These are phyloP conservation scores for Herpotrichia juniperi DNA, from an alignment of 2,329 filamentous ascomycete genomes.

Conservation along the genomic window DNA sequence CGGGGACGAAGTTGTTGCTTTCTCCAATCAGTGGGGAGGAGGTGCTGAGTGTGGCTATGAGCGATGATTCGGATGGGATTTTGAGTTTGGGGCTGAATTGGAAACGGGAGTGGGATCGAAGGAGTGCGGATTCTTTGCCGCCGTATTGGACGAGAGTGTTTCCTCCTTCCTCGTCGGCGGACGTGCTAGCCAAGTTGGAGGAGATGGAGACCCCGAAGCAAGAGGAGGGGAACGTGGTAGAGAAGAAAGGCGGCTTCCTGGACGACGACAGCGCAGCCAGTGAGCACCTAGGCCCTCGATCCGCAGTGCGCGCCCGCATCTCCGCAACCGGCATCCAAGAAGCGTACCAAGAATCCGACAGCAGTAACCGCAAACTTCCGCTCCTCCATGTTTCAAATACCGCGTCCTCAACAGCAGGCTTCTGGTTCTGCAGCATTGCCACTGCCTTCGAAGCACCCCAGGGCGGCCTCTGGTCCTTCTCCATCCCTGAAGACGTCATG, in stretches of 20 bases:
- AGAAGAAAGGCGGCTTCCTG: constrained; percentile 22
- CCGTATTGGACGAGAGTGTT: constrained; percentile 31
- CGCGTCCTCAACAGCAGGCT: constrained; percentile 40
- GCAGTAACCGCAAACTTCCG: constrained; percentile 10
- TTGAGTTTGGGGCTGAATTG: constrained; percentile 26
- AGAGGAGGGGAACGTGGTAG: constrained; percentile 13
- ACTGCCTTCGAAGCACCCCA: constrained; percentile 61
- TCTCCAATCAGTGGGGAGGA: constrained; percentile 23
- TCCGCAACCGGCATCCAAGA: constrained; percentile 29
- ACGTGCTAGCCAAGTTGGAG: constrained; percentile 16
- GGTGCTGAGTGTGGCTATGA: constrained; percentile 29
- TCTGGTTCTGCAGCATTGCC: constrained; percentile 64
- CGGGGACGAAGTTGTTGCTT: constrained; percentile 31
- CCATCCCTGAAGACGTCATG: constrained; percentile 60
- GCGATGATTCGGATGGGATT: constrained; percentile 36
- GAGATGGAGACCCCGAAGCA: constrained; percentile 10
- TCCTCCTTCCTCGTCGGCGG: constrained; percentile 13
- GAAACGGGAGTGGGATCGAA: constrained; percentile 26
- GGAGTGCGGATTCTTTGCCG: constrained; percentile 25
- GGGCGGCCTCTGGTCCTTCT: constrained; percentile 66
- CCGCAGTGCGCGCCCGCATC: constrained; percentile 21
- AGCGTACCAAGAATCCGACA: constrained; percentile 21
- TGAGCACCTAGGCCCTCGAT: constrained; percentile 7
- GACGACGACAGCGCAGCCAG: constrained; percentile 26
- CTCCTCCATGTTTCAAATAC: constrained; percentile 20